Base-by-base conservation (phyloP, 106 monocot species). In the Ottelia alismoides region DNA sequence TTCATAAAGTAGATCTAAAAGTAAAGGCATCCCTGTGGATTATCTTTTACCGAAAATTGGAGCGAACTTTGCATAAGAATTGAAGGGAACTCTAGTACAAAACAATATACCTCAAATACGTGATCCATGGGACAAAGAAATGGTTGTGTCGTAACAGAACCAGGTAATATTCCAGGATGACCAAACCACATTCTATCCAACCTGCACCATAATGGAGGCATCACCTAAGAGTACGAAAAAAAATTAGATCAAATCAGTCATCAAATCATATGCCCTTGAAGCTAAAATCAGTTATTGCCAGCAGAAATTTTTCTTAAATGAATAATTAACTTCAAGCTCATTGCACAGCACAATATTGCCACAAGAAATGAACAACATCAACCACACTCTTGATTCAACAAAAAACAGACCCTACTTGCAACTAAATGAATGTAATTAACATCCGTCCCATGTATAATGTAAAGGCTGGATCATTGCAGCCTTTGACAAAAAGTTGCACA, bases 131-230 rank as follows among this genome's bases (percentile, higher is more conserved):
- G 96, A 30, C 96, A 98, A 18, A 89, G 40, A 61, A 98, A 98
- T 64, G 96, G 96, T 68, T 98, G 96, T 48, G 72, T 85, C 24
- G 89, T 89, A 51, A 98, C 31, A 45, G 96, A 89, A 27, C 96
- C 89, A 51, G 76, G 72, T 57, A 98, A 22, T 52, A 85, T 62
- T 64, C 96, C 96, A 40, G 89, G 89, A 68, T 98, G 96, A 19
- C 77, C 79, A 75, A 69, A 98, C 96, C 96, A 98, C 66, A 98
- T 49, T 67, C 89, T 76, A 69, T 98, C 96, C 16, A 98, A 58
- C 64, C 96, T 85, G 81, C 96, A 98, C 96, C 96, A 98, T 51
- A 98, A 65, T 51, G 89, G 73, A 67, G 96, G 96, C 89, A 98
- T 98, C 63, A 98, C 88, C 96, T 98, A 73, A 75, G 74, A 60